Evolutionary conservation across 1,139 yeast species (phyloP).

Genomic region (Meyerozyma smithsonii): DNA sequence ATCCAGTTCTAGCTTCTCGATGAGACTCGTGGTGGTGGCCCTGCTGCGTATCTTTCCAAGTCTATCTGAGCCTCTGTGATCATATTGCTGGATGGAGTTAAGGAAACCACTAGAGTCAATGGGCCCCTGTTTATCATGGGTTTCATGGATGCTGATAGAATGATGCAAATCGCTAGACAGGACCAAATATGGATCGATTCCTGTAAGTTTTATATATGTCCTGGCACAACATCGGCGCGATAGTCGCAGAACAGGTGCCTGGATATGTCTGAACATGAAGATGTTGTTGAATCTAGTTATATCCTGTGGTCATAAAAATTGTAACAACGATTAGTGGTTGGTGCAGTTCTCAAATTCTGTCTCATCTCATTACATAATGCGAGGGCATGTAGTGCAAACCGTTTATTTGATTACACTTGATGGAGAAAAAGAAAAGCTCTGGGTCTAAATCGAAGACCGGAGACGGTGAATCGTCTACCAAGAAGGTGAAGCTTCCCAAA

Average conservation of each 20-base stretch:
- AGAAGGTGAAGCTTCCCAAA: constrained; percentile 44
- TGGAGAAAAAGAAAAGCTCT: constrained; percentile 3
- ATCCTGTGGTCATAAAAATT: neutral
- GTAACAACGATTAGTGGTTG: too few species aligned
- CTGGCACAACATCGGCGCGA: neutral
- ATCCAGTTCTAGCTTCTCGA: neutral
- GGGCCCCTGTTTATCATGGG: neutral
- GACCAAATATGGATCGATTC: neutral
- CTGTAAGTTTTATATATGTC: neutral
- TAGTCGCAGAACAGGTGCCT: neutral
- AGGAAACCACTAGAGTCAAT: neutral
- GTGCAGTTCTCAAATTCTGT: neutral
- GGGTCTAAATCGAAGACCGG: constrained; percentile 9
- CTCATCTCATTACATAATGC: constrained; percentile 1
- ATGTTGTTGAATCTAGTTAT: neutral
- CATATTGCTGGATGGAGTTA: too few species aligned
- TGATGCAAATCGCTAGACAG: neutral
- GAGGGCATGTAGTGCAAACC: neutral
- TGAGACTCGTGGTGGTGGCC: neutral
- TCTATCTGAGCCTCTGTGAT: neutral
- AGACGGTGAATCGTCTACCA: constrained; percentile 18
- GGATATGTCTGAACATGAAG: neutral
- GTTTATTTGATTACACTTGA: neutral
- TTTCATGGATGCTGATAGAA: neutral
- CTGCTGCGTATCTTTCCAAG: neutral